Conservation (phyloP, 192 early-diverging fungal species). For the Mortierella claussenii region DNA sequence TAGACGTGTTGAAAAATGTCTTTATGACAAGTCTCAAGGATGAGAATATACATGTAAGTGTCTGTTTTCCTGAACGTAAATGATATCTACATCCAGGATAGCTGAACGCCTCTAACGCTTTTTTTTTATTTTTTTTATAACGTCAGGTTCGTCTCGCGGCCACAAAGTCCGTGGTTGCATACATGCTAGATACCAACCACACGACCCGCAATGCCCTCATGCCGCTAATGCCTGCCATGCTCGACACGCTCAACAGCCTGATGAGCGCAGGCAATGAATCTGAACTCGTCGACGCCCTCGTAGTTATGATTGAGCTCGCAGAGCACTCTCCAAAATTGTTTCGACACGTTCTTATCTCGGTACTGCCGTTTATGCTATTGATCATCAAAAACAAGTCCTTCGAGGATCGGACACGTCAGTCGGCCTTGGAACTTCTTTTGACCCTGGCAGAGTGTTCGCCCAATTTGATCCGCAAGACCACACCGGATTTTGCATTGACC, state of each 20-base stretch:
- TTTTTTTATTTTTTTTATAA: not conserved
- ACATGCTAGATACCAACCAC: slow-evolving; percentile 73
- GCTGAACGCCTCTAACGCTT: not conserved
- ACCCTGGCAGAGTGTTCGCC: slow-evolving; percentile 90
- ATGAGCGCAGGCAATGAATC: slow-evolving; percentile 73
- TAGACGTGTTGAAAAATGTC: slow-evolving; percentile 67
- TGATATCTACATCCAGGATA: too few species aligned
- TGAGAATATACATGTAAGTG: slow-evolving; percentile 20
- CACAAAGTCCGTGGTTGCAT: slow-evolving; percentile 78
- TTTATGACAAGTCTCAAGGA: slow-evolving; percentile 79
- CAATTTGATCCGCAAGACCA: slow-evolving; percentile 87
- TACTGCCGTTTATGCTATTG: slow-evolving; percentile 79
- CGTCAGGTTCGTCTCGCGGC: slow-evolving; percentile 74
- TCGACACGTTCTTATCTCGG: slow-evolving; percentile 70
- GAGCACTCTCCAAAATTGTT: slow-evolving; percentile 85
- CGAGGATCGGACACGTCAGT: slow-evolving; percentile 85
- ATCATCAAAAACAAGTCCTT: slow-evolving; percentile 83
- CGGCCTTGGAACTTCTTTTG: slow-evolving; percentile 89
- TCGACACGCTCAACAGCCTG: slow-evolving; percentile 70
- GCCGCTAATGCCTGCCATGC: slow-evolving; percentile 80
- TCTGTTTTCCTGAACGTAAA: too few species aligned
- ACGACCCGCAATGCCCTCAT: slow-evolving; percentile 60
- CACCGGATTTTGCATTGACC: slow-evolving; percentile 74
- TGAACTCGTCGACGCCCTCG: slow-evolving; percentile 72
- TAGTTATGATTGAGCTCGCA: slow-evolving; percentile 85